These are phyloP conservation scores for Eimeria acervulina DNA, from an alignment of 169 alveolate species.

Conservation along the genomic window DNA sequence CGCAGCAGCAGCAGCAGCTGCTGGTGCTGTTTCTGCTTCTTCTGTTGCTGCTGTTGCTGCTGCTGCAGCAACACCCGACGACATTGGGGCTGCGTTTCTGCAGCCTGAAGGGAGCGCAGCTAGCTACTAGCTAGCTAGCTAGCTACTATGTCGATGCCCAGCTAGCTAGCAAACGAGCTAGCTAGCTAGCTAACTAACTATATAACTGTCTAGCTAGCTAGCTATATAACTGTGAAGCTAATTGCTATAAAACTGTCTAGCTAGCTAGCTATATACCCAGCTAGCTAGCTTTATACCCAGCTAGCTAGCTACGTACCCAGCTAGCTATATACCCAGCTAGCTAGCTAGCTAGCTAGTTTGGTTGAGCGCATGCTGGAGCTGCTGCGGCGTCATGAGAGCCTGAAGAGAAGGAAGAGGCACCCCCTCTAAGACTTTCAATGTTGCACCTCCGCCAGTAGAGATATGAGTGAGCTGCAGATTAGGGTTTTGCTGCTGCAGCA, in stretches of 20 bases:
- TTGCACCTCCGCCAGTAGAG: slow-evolving; percentile 99
- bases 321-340: too few relatives aligned
- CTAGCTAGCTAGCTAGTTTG: too few relatives aligned
- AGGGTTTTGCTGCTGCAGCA: slow-evolving; percentile 89
- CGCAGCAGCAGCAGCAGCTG: too few relatives aligned
- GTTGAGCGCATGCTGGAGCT: not conserved
- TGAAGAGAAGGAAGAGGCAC: slow-evolving; percentile 97
- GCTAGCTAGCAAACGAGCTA: slow-evolving; percentile 37
- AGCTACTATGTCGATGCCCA: not conserved
- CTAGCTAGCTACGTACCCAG: too few relatives aligned
- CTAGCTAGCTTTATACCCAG: not conserved
- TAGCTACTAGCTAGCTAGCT: too few relatives aligned
- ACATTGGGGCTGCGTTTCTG: too few relatives aligned
- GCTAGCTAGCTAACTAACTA: slow-evolving; percentile 11
- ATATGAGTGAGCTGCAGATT: slow-evolving; percentile 94
- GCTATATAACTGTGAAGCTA: not conserved
- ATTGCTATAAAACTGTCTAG: too few relatives aligned
- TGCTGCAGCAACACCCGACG: too few relatives aligned
- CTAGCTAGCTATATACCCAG: not conserved
- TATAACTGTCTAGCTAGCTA: not conserved
- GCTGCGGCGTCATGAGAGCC: slow-evolving; percentile 87
- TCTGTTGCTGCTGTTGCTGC: too few relatives aligned
- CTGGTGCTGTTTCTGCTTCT: too few relatives aligned
- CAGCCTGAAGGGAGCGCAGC: too few relatives aligned
- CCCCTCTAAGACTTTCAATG: slow-evolving; percentile 98